phyloP scores from a whole-genome alignment of 257 asterid species.

The Coffea canephora region DNA sequence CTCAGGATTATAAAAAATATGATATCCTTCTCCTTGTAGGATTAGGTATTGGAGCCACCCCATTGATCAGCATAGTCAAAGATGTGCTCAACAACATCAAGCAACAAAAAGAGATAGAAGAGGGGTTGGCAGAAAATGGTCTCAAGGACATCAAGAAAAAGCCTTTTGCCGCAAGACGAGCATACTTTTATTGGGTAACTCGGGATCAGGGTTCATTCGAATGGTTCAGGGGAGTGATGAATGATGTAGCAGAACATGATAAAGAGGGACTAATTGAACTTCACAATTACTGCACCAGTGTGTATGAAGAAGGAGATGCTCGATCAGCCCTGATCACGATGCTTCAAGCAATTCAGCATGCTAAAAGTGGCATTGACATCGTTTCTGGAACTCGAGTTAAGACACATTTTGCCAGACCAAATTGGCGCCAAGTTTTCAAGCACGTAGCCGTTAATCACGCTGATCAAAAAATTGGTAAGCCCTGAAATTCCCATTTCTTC shows the following conservation, averaged over 20 bases:
- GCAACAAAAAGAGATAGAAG: constrained; percentile 18
- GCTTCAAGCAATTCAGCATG: constrained; percentile 68
- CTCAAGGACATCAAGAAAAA: constrained; percentile 10
- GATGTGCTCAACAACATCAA: constrained; percentile 65
- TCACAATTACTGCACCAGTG: constrained; percentile 75
- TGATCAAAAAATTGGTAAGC: constrained; percentile 56
- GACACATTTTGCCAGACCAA: constrained; percentile 68
- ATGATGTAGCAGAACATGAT: constrained; percentile 63
- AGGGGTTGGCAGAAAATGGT: constrained; percentile 4
- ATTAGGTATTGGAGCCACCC: constrained; percentile 78
- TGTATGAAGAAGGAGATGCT: constrained; percentile 76
- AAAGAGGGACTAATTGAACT: constrained; percentile 57
- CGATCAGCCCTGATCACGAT: constrained; percentile 70
- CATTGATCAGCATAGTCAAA: constrained; percentile 70
- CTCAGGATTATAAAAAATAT: constrained; percentile 66
- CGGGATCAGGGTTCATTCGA: constrained; percentile 76
- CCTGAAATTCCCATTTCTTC: background rate
- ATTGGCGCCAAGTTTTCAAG: constrained; percentile 67
- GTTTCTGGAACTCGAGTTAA: constrained; percentile 64
- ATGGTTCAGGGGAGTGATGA: constrained; percentile 78
- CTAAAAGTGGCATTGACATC: constrained; percentile 65
- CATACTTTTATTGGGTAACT: constrained; percentile 82
- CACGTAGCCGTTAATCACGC: constrained; percentile 61
- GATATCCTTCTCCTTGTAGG: constrained; percentile 67
- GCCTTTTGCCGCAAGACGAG: constrained; percentile 41